phyloP scores from a whole-genome alignment of 179 eudicot species.

The Sideroxylon spinosum region DNA sequence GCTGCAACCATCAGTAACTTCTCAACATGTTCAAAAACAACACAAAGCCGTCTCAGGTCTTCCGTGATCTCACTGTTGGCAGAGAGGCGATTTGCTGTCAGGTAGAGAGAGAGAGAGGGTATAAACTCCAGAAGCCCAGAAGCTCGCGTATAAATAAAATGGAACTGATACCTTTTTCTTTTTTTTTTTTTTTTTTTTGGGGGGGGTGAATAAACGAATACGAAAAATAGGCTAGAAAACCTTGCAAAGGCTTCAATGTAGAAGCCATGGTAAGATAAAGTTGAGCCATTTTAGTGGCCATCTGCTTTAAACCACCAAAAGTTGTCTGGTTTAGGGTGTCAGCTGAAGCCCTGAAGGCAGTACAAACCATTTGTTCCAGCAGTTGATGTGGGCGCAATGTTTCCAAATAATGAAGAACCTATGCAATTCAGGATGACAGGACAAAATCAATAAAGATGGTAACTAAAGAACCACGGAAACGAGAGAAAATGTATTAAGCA shows the following conservation, averaged over 20 bases:
- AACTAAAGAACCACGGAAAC: background rate
- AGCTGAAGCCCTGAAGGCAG: slow-evolving; percentile 83
- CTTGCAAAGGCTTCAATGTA: slow-evolving; percentile 60
- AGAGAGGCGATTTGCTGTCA: too few relatives aligned
- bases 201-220: background rate
- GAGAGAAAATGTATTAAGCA: background rate
- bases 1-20: too few relatives aligned
- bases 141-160: background rate
- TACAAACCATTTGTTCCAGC: slow-evolving; percentile 95
- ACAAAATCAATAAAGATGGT: background rate
- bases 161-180: background rate
- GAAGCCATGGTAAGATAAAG: slow-evolving; percentile 72
- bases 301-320: slow-evolving; percentile 64
- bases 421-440: slow-evolving; percentile 14
- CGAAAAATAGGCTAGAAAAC: slow-evolving; percentile 26
- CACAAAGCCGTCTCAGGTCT: too few relatives aligned
- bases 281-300: slow-evolving; percentile 67
- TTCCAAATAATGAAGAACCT: slow-evolving; percentile 96
- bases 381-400: slow-evolving; percentile 77
- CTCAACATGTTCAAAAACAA: too few relatives aligned
- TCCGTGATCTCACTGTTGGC: too few relatives aligned
- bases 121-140: background rate
- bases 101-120: too few relatives aligned
- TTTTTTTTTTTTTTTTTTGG: too few relatives aligned
- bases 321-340: slow-evolving; percentile 64